phyloP scores from a whole-genome alignment of 768 basidiomycete genomes.

The Kwoniella dendrophila region DNA sequence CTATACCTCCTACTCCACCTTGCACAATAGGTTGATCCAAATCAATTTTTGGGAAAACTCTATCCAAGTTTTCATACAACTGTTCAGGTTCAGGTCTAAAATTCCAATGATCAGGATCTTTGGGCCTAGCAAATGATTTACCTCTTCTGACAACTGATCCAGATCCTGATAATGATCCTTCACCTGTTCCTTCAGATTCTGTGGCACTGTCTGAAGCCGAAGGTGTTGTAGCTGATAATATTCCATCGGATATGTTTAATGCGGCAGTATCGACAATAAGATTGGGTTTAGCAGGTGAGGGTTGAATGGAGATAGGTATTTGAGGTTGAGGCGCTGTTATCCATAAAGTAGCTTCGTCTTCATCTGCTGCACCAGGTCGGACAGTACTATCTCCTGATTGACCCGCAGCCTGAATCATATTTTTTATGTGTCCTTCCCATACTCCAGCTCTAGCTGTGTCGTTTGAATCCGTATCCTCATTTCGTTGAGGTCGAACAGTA shows the following conservation, averaged over 20 bases:
- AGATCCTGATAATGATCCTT: slow-evolving; percentile 15
- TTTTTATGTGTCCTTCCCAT: slow-evolving; percentile 35
- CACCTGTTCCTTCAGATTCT: slow-evolving; percentile 36
- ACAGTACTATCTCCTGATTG: slow-evolving; percentile 14
- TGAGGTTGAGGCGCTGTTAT: slow-evolving; percentile 33
- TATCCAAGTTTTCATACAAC: slow-evolving; percentile 87
- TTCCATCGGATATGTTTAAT: background rate
- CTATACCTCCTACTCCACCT: no score
- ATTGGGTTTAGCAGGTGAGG: slow-evolving; percentile 38
- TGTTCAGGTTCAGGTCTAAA: slow-evolving; percentile 88
- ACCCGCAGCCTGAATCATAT: slow-evolving; percentile 32
- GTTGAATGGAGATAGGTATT: slow-evolving; percentile 24
- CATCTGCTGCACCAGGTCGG: slow-evolving; percentile 26
- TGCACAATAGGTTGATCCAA: slow-evolving; percentile 95
- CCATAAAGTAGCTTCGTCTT: slow-evolving; percentile 52
- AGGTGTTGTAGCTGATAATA: slow-evolving; percentile 23
- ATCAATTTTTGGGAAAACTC: slow-evolving; percentile 94
- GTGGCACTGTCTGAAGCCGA: slow-evolving; percentile 45
- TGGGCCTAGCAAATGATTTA: slow-evolving; percentile 67
- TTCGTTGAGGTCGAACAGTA: slow-evolving; percentile 30
- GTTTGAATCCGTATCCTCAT: slow-evolving; percentile 46
- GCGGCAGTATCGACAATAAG: slow-evolving; percentile 37
- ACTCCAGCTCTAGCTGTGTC: slow-evolving; percentile 49
- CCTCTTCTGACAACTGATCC: slow-evolving; percentile 32
- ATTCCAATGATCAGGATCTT: slow-evolving; percentile 74